phyloP scores from a whole-genome alignment of 2,329 filamentous ascomycete genomes.

The Fusarium sulawesiense region DNA sequence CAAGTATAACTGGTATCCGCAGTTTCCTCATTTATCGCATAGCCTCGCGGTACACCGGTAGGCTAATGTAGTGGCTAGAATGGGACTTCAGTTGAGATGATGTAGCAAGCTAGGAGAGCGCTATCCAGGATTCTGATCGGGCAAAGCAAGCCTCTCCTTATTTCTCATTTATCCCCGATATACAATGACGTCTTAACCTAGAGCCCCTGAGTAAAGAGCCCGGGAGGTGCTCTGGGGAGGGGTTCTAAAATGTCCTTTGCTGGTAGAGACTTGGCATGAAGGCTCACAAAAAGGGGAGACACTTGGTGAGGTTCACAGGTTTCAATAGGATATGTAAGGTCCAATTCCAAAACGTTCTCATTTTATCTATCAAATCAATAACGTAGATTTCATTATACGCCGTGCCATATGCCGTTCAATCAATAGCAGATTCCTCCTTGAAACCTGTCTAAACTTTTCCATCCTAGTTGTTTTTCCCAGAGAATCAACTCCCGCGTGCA shows the following conservation, averaged over 20 bases:
- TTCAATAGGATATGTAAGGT: background rate
- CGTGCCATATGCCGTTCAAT: constrained; percentile 42
- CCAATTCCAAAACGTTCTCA: constrained; percentile 11
- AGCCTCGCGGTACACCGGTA: background rate
- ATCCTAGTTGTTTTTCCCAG: constrained; percentile 4
- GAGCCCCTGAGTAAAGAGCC: background rate
- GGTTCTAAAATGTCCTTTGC: background rate
- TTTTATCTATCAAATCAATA: constrained; percentile 39
- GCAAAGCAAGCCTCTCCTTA: background rate
- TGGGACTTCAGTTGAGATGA: background rate
- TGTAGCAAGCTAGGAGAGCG: background rate
- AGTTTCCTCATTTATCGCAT: background rate
- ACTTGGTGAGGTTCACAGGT: background rate
- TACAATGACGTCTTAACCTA: background rate
- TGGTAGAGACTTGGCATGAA: background rate
- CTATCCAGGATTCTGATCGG: background rate
- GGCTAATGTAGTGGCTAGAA: background rate
- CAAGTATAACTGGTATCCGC: background rate
- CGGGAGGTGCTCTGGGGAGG: background rate
- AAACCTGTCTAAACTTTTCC: constrained; percentile 30
- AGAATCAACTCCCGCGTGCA: background rate
- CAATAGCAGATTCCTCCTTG: constrained; percentile 31
- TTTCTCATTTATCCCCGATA: background rate
- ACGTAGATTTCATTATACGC: constrained; percentile 38
- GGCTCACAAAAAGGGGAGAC: background rate